Evolutionary conservation across 192 early-diverging fungal species (phyloP).

Genomic region (Backusella psychrophila): DNA sequence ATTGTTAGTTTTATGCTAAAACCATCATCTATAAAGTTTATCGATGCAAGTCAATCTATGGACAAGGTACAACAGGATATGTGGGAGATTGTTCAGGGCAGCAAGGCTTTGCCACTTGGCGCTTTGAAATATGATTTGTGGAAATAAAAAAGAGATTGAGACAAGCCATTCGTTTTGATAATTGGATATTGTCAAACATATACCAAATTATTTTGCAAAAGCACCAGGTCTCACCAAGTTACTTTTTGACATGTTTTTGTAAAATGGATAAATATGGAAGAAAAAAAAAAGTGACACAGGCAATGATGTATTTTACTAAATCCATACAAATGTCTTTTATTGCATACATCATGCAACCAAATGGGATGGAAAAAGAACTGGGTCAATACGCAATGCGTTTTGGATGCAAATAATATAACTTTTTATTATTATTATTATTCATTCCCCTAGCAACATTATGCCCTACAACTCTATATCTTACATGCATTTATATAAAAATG

Average conservation of each 20-base stretch:
- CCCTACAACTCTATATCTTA: background rate
- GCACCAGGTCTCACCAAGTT: no score
- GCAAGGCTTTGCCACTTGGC: background rate
- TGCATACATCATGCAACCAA: background rate
- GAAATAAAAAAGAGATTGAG: background rate
- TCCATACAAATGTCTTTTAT: background rate
- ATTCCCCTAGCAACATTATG: background rate
- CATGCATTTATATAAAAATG: background rate
- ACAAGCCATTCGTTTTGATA: no score
- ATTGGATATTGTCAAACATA: background rate
- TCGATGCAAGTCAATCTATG: conserved; percentile 22
- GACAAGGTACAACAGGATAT: conserved; percentile 15
- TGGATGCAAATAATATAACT: background rate
- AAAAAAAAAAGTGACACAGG: background rate
- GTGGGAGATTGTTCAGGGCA: background rate
- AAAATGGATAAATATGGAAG: background rate
- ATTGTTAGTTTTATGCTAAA: background rate
- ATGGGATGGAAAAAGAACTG: background rate
- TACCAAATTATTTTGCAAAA: no score
- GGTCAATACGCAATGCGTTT: background rate
- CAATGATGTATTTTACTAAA: background rate
- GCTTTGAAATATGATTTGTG: conserved; percentile 7
- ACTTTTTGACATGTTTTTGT: no score
- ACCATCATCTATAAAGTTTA: background rate
- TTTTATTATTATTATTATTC: background rate